A percentile compares a stretch with the other conserved stretches of the same genome.
These are phyloP conservation scores for Coemansia sp. DNA, from an alignment of 192 early-diverging fungal species.

Conservation along the genomic window DNA sequence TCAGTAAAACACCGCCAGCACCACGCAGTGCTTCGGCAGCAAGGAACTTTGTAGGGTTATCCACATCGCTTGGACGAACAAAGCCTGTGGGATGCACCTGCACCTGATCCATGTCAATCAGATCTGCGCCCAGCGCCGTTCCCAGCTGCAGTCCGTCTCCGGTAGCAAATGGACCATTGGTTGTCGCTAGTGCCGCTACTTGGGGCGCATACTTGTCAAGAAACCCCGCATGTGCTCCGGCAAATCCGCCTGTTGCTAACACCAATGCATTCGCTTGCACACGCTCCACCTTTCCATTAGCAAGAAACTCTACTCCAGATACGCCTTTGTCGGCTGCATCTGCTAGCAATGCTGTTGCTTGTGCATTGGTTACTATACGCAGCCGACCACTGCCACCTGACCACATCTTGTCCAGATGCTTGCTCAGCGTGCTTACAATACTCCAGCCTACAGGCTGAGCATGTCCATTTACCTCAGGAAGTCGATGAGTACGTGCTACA, in stretches of 20 bases:
- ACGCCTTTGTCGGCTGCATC: slow-evolving; percentile 59
- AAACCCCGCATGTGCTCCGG: slow-evolving; percentile 71
- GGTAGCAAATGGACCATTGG: slow-evolving; percentile 92
- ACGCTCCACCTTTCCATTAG: slow-evolving; percentile 67
- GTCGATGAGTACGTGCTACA: slow-evolving; percentile 89
- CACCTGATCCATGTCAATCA: slow-evolving; percentile 93
- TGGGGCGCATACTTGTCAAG: slow-evolving; percentile 80
- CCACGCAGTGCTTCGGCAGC: slow-evolving; percentile 96
- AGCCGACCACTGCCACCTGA: slow-evolving; percentile 67
- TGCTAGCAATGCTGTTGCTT: slow-evolving; percentile 71
- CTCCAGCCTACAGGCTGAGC: slow-evolving; percentile 88
- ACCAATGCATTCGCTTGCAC: slow-evolving; percentile 66
- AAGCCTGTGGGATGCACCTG: slow-evolving; percentile 98
- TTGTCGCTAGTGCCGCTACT: slow-evolving; percentile 74
- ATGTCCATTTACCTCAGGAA: slow-evolving; percentile 54
- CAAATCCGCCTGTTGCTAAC: slow-evolving; percentile 94
- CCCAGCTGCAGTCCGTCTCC: slow-evolving; percentile 94
- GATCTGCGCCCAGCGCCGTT: slow-evolving; percentile 72
- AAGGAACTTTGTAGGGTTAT: slow-evolving; percentile 89
- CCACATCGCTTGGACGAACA: slow-evolving; percentile 83
- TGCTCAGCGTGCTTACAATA: slow-evolving; percentile 89
- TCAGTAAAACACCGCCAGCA: slow-evolving; percentile 81
- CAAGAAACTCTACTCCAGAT: slow-evolving; percentile 80
- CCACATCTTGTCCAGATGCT: slow-evolving; percentile 70
- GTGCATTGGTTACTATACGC: slow-evolving; percentile 79